A percentile compares a stretch with the other conserved stretches of the same genome.
Conservation (phyloP, 345 rosid genomes). For the Euphorbia tirucalli region DNA sequence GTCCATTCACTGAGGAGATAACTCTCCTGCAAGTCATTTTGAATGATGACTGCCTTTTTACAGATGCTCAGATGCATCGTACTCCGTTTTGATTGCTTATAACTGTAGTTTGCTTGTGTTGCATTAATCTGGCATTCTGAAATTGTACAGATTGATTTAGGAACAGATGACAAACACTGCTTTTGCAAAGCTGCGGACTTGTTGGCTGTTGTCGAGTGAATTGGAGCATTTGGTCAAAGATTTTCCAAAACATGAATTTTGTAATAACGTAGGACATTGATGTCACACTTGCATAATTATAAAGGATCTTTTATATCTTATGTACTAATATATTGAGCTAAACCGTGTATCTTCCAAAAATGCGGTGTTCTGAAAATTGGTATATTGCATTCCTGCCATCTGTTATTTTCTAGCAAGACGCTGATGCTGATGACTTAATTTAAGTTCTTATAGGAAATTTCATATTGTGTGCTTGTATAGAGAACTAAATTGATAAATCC, state of each 20-base stretch:
- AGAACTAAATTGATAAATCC: too few relatives aligned
- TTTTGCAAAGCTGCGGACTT: slow-evolving; percentile 82
- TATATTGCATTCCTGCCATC: neutral
- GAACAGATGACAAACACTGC: slow-evolving; percentile 65
- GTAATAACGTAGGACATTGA: neutral
- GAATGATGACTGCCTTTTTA: too few relatives aligned
- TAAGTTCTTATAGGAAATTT: too few relatives aligned
- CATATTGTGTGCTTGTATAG: too few relatives aligned
- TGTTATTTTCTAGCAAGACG: too few relatives aligned
- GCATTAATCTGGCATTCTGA: too few relatives aligned
- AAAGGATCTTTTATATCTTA: neutral
- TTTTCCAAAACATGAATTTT: neutral
- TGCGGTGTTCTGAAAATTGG: neutral
- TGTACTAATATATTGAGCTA: neutral
- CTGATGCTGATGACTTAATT: neutral
- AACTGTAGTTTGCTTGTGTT: neutral
- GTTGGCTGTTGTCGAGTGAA: slow-evolving; percentile 76
- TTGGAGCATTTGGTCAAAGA: neutral
- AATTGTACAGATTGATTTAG: slow-evolving; percentile 62
- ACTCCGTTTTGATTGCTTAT: neutral
- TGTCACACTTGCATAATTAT: neutral
- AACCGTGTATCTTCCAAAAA: neutral
- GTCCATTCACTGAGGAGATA: neutral
- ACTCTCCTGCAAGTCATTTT: neutral
- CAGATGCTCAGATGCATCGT: neutral